Percentiles rank a stretch among this genome's conserved stretches.
Evolutionary conservation across 352 stramenopile species (phyloP).

Genomic region (Pythium brassicae): DNA sequence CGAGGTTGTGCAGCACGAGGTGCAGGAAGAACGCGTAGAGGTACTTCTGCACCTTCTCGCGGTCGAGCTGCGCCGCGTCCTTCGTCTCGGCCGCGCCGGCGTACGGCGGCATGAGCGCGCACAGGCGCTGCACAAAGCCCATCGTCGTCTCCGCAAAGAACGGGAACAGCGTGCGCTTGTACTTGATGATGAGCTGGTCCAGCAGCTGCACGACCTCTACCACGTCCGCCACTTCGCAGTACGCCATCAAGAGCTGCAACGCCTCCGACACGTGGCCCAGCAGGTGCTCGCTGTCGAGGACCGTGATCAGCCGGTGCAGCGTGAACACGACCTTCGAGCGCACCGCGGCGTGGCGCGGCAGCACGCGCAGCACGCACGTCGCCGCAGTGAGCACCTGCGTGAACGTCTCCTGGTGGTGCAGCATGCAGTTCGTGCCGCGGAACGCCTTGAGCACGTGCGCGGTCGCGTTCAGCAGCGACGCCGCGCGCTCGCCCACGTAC

Average conservation of each 20-base stretch:
- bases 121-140: constrained; percentile 72
- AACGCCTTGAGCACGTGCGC: constrained; percentile 83
- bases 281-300: constrained; percentile 71
- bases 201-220: constrained; percentile 82
- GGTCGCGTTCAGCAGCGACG: constrained; percentile 69
- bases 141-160: constrained; percentile 69
- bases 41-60: constrained; percentile 76
- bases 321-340: constrained; percentile 81
- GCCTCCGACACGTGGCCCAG: constrained; percentile 54
- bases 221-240: constrained; percentile 55
- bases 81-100: constrained; percentile 52
- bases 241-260: constrained; percentile 58
- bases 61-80: constrained; percentile 69
- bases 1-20: constrained; percentile 63
- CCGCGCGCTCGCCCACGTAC: constrained; percentile 42
- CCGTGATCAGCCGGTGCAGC: constrained; percentile 68
- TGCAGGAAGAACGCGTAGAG: constrained; percentile 79
- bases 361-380: constrained; percentile 49
- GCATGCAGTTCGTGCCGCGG: constrained; percentile 64
- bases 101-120: constrained; percentile 53
- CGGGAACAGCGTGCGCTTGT: constrained; percentile 60
- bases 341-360: constrained; percentile 42
- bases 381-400: constrained; percentile 62
- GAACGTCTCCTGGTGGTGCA: constrained; percentile 75
- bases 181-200: constrained; percentile 85